Percentiles rank a stretch among this genome's conserved stretches.
phyloP scores from a whole-genome alignment of 768 basidiomycete genomes.

The Tylopilus felleus region DNA sequence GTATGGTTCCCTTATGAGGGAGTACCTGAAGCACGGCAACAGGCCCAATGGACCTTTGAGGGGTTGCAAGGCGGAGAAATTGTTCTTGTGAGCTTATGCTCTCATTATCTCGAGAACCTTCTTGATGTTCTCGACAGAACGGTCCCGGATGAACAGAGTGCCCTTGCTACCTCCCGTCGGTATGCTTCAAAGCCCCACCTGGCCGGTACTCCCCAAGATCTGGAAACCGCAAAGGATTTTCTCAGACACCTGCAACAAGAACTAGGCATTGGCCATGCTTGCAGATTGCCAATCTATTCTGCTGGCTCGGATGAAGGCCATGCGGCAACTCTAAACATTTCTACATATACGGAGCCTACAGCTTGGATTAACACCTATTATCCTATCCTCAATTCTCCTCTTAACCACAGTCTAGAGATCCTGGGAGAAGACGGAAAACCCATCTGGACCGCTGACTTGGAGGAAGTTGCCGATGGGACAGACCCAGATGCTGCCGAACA shows the following conservation, averaged over 20 bases:
- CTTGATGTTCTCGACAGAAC: slow-evolving; percentile 33
- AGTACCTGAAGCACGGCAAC: slow-evolving; percentile 18
- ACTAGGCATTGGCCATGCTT: slow-evolving; percentile 36
- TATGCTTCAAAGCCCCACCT: slow-evolving; percentile 57
- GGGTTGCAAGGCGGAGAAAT: slow-evolving; percentile 39
- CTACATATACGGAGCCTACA: slow-evolving; percentile 36
- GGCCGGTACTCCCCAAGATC: slow-evolving; percentile 56
- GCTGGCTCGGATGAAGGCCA: slow-evolving; percentile 57
- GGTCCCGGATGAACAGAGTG: slow-evolving; percentile 49
- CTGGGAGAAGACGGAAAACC: slow-evolving; percentile 47
- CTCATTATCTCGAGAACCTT: background rate
- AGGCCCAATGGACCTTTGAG: slow-evolving; percentile 21
- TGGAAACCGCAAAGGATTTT: slow-evolving; percentile 55
- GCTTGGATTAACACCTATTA: slow-evolving; percentile 75
- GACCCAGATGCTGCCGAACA: slow-evolving; percentile 63
- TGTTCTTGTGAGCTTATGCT: slow-evolving; percentile 43
- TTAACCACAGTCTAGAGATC: slow-evolving; percentile 54
- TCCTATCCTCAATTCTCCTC: slow-evolving; percentile 67
- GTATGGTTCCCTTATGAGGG: slow-evolving; percentile 14
- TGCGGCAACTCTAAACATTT: slow-evolving; percentile 48
- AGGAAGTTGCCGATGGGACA: slow-evolving; percentile 61
- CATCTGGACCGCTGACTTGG: slow-evolving; percentile 59
- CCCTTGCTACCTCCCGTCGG: slow-evolving; percentile 47
- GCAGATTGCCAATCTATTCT: slow-evolving; percentile 44
- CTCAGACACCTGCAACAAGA: slow-evolving; percentile 50